Evolutionary conservation across 352 stramenopile genomes (phyloP).

Genomic region (Phytophthora sojae): DNA sequence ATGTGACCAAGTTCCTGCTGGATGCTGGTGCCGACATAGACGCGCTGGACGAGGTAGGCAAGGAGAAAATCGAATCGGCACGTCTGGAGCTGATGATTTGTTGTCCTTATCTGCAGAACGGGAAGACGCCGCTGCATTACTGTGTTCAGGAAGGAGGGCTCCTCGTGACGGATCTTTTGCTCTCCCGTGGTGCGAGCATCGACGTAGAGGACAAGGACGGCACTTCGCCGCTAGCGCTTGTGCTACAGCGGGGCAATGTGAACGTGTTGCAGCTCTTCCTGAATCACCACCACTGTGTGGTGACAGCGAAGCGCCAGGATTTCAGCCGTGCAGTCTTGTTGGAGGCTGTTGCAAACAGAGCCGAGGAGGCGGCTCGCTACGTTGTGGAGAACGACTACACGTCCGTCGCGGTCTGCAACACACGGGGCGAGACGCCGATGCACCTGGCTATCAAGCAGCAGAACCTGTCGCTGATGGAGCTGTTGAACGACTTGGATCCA

Average conservation of each 20-base stretch:
- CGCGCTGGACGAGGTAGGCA: slow-evolving; percentile 24
- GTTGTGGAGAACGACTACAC: slow-evolving; percentile 37
- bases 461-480: slow-evolving; percentile 17
- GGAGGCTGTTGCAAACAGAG: slow-evolving; percentile 9
- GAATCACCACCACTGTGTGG: slow-evolving; percentile 38
- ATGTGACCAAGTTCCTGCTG: slow-evolving; percentile 37
- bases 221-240: slow-evolving; percentile 9
- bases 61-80: not conserved
- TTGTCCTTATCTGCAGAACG: slow-evolving; percentile 13
- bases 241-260: slow-evolving; percentile 15
- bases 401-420: slow-evolving; percentile 7
- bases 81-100: not conserved
- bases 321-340: slow-evolving; percentile 25
- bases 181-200: slow-evolving; percentile 27
- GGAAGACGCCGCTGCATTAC: slow-evolving; percentile 37
- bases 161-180: slow-evolving; percentile 32
- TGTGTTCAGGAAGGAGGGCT: slow-evolving; percentile 35
- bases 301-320: slow-evolving; percentile 18
- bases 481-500: slow-evolving; percentile 26
- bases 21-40: slow-evolving; percentile 19
- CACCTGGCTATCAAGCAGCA: slow-evolving; percentile 24
- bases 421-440: slow-evolving; percentile 21
- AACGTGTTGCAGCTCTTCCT: slow-evolving; percentile 39
- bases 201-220: slow-evolving; percentile 25
- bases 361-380: slow-evolving; percentile 17